Percentiles rank a stretch among this genome's conserved stretches.
Conservation (phyloP, 1,284 basidiomycete genomes). For the Coniferiporia weirii region DNA sequence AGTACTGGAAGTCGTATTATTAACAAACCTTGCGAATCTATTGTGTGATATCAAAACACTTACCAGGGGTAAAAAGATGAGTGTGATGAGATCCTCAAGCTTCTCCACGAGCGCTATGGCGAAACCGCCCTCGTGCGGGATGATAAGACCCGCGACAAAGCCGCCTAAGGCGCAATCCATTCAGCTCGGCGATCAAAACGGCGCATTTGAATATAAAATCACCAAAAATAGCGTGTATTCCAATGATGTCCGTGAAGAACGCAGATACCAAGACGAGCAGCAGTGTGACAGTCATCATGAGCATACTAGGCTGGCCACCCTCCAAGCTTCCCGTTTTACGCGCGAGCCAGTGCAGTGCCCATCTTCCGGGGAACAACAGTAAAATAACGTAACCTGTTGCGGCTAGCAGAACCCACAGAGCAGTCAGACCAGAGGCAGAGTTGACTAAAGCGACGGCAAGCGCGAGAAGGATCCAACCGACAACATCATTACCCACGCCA, state of each 20-base stretch:
- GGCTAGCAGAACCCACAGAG: constrained; percentile 59
- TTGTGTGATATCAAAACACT: constrained; percentile 23
- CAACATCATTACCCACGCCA: constrained; percentile 68
- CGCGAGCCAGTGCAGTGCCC: constrained; percentile 62
- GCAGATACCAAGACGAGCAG: constrained; percentile 73
- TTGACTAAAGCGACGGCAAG: constrained; percentile 62
- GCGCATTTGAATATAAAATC: constrained; percentile 19
- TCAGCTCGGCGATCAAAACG: not conserved
- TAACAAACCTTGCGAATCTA: not conserved
- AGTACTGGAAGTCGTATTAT: constrained; percentile 51
- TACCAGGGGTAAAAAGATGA: constrained; percentile 79
- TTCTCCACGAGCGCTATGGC: constrained; percentile 72
- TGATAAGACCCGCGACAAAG: constrained; percentile 84
- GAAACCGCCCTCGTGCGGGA: constrained; percentile 85
- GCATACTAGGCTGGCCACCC: constrained; percentile 63
- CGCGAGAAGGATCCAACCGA: constrained; percentile 47
- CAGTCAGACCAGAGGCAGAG: constrained; percentile 44
- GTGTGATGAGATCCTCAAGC: constrained; percentile 72
- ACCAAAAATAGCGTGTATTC: constrained; percentile 68
- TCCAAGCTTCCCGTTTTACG: constrained; percentile 71
- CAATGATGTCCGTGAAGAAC: constrained; percentile 87
- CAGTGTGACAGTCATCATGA: constrained; percentile 78
- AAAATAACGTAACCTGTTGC: constrained; percentile 52
- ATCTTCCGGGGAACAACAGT: constrained; percentile 63
- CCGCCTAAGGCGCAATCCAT: constrained; percentile 43